phyloP scores from a whole-genome alignment of 1,139 yeast species.

The Saccharomyces hybrid region DNA sequence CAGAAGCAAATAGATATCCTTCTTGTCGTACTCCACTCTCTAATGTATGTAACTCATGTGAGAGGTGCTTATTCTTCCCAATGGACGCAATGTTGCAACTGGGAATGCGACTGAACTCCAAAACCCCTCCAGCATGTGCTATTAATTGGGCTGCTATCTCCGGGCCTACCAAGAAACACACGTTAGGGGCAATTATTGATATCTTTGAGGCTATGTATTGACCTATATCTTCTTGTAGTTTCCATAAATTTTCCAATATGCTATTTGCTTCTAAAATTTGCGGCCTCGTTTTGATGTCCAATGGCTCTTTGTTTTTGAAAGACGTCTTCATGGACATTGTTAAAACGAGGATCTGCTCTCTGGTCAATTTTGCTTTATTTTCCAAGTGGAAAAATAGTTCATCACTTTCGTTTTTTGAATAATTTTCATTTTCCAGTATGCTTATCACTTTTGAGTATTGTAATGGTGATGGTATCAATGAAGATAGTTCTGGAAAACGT shows the following conservation, averaged over 20 bases:
- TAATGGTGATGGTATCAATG: conserved; percentile 54
- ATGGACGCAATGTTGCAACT: conserved; percentile 77
- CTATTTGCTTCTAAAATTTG: conserved; percentile 42
- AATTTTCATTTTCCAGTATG: conserved; percentile 40
- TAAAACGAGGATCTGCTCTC: conserved; percentile 63
- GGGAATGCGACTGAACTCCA: conserved; percentile 64
- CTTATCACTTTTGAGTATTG: conserved; percentile 54
- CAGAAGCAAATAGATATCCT: conserved; percentile 55
- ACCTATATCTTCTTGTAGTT: conserved; percentile 40
- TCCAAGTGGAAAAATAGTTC: conserved; percentile 34
- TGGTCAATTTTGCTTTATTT: conserved; percentile 19
- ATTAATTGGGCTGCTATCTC: conserved; percentile 68
- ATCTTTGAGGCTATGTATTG: conserved; percentile 52
- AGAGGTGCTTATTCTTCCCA: conserved; percentile 49
- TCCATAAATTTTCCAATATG: conserved; percentile 41
- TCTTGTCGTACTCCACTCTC: conserved; percentile 46
- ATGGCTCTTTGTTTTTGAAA: conserved; percentile 22
- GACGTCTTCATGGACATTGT: conserved; percentile 63
- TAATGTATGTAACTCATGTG: conserved; percentile 41
- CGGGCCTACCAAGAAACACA: conserved; percentile 65
- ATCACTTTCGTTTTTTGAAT: conserved; percentile 31
- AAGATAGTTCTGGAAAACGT: conserved; percentile 66
- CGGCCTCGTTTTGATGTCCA: conserved; percentile 36
- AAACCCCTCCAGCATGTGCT: conserved; percentile 63
- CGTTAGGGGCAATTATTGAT: conserved; percentile 62